These are phyloP conservation scores for Rosa lucieae DNA, from an alignment of 306 rosid genomes.

Conservation along the genomic window DNA sequence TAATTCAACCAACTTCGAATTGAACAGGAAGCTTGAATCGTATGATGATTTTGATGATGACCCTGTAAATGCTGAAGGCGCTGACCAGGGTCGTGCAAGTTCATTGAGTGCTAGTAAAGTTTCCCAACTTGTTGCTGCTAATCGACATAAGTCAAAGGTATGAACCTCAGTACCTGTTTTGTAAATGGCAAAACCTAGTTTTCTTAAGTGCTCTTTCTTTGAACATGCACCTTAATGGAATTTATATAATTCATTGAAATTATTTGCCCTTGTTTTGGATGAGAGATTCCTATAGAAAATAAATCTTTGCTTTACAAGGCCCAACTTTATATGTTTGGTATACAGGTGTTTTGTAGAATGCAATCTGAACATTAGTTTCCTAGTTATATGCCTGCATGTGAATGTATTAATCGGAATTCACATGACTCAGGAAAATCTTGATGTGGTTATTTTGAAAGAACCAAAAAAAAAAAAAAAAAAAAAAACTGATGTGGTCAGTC, in stretches of 20 bases:
- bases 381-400: background rate
- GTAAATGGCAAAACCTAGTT: background rate
- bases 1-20: constrained; percentile 29
- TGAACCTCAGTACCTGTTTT: background rate
- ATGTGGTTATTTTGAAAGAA: background rate
- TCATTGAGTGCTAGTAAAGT: constrained; percentile 30
- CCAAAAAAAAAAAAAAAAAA: background rate
- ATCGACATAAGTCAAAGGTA: constrained; percentile 66
- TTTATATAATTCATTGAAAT: background rate
- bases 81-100: constrained; percentile 30
- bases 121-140: constrained; percentile 36
- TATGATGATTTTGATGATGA: constrained; percentile 84
- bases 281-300: background rate
- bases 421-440: background rate
- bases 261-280: background rate
- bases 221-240: background rate
- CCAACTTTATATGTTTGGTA: background rate
- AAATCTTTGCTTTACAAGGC: background rate
- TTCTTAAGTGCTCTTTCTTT: background rate
- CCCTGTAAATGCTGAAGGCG: constrained; percentile 35
- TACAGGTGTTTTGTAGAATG: background rate
- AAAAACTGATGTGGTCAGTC: background rate
- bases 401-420: background rate
- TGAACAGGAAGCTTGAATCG: constrained; percentile 66
- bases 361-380: background rate